Conservation (phyloP, 2,329 filamentous ascomycete species). For the Colletotrichum incanum region DNA sequence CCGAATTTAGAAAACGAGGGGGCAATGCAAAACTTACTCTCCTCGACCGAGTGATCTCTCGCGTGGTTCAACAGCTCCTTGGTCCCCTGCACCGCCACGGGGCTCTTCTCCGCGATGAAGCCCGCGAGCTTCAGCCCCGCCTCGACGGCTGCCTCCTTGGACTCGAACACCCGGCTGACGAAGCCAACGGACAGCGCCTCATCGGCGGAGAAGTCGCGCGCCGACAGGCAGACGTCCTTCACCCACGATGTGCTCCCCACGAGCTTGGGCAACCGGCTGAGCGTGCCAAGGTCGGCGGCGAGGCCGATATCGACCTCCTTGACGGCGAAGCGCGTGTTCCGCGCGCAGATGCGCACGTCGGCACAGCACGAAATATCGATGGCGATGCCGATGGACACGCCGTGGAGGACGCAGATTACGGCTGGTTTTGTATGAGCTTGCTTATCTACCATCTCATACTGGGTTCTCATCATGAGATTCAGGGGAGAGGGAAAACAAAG, state of each 20-base stretch:
- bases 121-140: constrained; percentile 75
- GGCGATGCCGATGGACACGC: constrained; percentile 82
- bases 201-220: constrained; percentile 76
- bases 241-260: constrained; percentile 82
- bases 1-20: not conserved
- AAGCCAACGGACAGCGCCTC: constrained; percentile 82
- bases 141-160: constrained; percentile 74
- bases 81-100: constrained; percentile 88
- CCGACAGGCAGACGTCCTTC: constrained; percentile 83
- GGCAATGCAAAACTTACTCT: constrained; percentile 69
- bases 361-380: constrained; percentile 81
- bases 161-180: constrained; percentile 75
- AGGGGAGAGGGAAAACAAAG: not conserved
- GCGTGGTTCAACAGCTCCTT: constrained; percentile 90
- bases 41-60: constrained; percentile 82
- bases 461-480: not conserved
- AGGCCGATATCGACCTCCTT: constrained; percentile 89
- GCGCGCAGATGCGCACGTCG: constrained; percentile 78
- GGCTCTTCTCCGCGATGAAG: constrained; percentile 84
- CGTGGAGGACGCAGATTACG: constrained; percentile 87
- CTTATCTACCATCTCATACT: not conserved
- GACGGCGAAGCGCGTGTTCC: constrained; percentile 75
- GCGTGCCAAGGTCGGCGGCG: constrained; percentile 84
- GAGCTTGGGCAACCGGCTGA: constrained; percentile 80
- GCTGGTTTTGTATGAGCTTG: constrained; percentile 62